Evolutionary conservation across 805 yeast genomes (phyloP), one percentile per base, ranked within the genome.

Genomic region (Myxozyma sirexii): DNA sequence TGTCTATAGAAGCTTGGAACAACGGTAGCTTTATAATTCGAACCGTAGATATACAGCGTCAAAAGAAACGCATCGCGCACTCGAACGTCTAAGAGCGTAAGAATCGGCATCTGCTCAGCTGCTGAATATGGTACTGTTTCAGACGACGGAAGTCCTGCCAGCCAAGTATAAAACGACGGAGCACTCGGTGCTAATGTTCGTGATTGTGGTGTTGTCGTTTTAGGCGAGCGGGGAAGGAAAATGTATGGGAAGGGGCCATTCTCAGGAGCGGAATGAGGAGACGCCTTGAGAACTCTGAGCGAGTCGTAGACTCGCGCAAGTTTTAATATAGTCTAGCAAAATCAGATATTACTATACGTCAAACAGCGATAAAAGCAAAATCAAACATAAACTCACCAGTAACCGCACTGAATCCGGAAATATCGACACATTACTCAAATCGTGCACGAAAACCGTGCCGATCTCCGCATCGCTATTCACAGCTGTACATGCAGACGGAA

Each of bases 31-130:
- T 17, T 31, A 31, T 45, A 61, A 48, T 60, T 57, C 12, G 19
- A 5, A 4, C 31, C 31, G 19, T 50, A 50, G 3, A 50, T 27
- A 50, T 54, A 61, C 26, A 61, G 19, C 3, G 65, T 58, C 39
- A 42, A 29, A 19, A 58, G 33, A 8, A 50, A 58, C 37, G 65
- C 65, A 37, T 57, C 60, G 3, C 60, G 60, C 10, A 61, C 13
- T 1, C 46, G 41, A 7, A 50, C 33, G 19, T 57, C 57, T 35
- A 61, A n/a, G 2, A 61, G 53, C n/a, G 54, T 31, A 12, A 56
- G 42, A 5, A 50, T 39, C 3, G 64, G 62, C 2, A 13, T 13
- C 5, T 52, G 42, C 17, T 26, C 38, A 4, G 23, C 29, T 2
- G 43, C 24, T n/a, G 43, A 4, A 38, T 48, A 48, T 7, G 44